Evolutionary conservation across 2,329 filamentous ascomycete species (phyloP), one percentile per base, ranked within the genome.

Genomic region (Sarocladium brachiariae): DNA sequence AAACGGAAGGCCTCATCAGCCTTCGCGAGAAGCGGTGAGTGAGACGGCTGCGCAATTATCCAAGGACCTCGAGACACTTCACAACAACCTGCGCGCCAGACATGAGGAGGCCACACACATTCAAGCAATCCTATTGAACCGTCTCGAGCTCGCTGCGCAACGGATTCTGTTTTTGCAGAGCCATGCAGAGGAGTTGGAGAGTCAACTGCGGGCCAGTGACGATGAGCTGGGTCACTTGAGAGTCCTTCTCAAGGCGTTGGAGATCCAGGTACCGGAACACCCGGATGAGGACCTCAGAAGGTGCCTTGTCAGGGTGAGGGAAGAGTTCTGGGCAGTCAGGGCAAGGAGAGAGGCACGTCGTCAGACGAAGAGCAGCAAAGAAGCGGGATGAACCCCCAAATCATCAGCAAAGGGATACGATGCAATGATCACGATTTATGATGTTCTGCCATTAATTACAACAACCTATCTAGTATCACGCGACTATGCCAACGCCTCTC

Each of bases 61-160:
- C 34, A 64, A 68, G 16, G 73, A 78, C 53, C 63, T 85, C 31
- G 69, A 72, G 4, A 65, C 65, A 4, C 69, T 80, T 10, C 67
- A 80, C 30, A 63, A 64, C 24, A 77, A 74, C 51, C 68, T 85
- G 18, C 69, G 73, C 50, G 71, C 71, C 34, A 71, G 81, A 34
- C 76, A 77, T 55, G 77, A 83, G 61, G 81, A 85, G 63, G 75
- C 77, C 38, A 75, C 81, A 71, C 80, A 84, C 56, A 82, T 87
- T 52, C 81, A 85, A 58, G 72, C 72, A 21, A 64, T 85, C 27
- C 74, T 85, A 19, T 72, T 81, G 49, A 74, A 74, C 37, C 75
- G 80, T 53, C 74, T 78, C 52, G 76, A 84, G 60, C 71, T 70
- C 33, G 74, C 82, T 48, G 74, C 77, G 37, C 70, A 80, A 55